A percentile compares a stretch with the other conserved stretches of the same genome.
Conservation (phyloP, 805 yeast species). For the Hermanozyma aechmeae region DNA sequence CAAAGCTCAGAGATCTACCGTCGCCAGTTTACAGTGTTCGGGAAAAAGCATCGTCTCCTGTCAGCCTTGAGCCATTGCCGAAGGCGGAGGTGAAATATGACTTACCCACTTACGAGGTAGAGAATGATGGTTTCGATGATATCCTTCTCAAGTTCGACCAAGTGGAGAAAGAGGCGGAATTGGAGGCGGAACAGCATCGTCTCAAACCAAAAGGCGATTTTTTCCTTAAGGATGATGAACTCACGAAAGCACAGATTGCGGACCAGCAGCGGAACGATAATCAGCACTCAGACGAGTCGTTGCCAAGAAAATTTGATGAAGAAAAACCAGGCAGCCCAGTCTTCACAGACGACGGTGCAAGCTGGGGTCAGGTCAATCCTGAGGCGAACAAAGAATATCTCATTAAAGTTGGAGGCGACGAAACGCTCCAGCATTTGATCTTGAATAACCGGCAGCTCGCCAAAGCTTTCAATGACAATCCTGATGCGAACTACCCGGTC, state of each 20-base stretch:
- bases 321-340: too few species aligned
- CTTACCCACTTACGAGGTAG: constrained; percentile 8
- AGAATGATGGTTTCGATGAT: constrained; percentile 7
- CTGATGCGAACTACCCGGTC: too few species aligned
- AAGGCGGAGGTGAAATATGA: constrained; percentile 3
- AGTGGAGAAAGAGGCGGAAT: constrained; percentile 10
- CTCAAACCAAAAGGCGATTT: too few species aligned
- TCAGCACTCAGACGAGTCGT: constrained; percentile 8
- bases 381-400: too few species aligned
- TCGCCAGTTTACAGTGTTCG: constrained; percentile 6
- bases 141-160: constrained; percentile 9
- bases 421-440: too few species aligned
- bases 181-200: constrained; percentile 5
- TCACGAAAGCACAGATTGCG: constrained; percentile 29
- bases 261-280: constrained; percentile 28
- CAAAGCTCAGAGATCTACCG: constrained; percentile 4
- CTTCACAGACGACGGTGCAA: too few species aligned
- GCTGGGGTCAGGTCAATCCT: too few species aligned
- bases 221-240: constrained; percentile 33
- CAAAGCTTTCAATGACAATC: too few species aligned
- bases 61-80: too few species aligned
- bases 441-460: too few species aligned
- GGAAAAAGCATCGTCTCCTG: constrained; percentile 2
- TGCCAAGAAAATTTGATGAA: constrained; percentile 2
- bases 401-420: too few species aligned